phyloP scores from a whole-genome alignment of 345 rosid genomes.

The Pistacia vera region DNA sequence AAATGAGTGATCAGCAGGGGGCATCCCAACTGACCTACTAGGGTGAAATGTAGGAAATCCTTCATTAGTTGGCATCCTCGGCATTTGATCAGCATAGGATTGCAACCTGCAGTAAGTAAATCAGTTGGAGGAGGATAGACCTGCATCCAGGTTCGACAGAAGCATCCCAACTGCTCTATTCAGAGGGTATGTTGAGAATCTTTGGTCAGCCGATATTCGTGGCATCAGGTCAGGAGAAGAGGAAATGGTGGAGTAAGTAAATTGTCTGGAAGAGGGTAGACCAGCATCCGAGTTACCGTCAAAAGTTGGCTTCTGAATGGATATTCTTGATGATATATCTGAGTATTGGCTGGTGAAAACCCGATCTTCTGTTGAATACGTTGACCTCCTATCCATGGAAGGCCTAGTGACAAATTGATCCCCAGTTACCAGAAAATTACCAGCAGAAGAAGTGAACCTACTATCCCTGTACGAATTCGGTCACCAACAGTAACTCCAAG shows the following conservation, averaged over 20 bases:
- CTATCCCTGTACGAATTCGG: conserved; percentile 35
- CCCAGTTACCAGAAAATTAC: conserved; percentile 29
- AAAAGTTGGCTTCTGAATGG: conserved; percentile 27
- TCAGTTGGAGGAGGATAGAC: conserved; percentile 28
- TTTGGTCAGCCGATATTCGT: conserved; percentile 35
- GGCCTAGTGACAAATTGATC: conserved; percentile 25
- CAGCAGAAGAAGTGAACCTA: conserved; percentile 33
- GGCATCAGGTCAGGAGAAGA: conserved; percentile 34
- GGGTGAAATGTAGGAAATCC: conserved; percentile 38
- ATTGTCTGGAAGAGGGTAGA: conserved; percentile 27
- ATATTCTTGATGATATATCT: conserved; percentile 34
- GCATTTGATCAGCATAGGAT: conserved; percentile 32
- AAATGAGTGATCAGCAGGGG: conserved; percentile 38
- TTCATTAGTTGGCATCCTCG: conserved; percentile 34
- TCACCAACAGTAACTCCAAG: conserved; percentile 25
- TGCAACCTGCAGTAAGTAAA: conserved; percentile 26
- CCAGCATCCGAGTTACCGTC: conserved; percentile 36
- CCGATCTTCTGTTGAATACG: conserved; percentile 31
- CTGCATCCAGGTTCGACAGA: conserved; percentile 23
- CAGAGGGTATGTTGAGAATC: conserved; percentile 33
- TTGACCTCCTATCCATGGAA: conserved; percentile 37
- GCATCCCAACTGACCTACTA: conserved; percentile 31
- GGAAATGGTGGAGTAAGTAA: conserved; percentile 26
- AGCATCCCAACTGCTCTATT: conserved; percentile 33
- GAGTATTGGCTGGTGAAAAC: conserved; percentile 26